Evolutionary conservation across 139 green algal genomes (phyloP), one percentile per base, ranked within the genome.

Genomic region (Micromonas pusilla): DNA sequence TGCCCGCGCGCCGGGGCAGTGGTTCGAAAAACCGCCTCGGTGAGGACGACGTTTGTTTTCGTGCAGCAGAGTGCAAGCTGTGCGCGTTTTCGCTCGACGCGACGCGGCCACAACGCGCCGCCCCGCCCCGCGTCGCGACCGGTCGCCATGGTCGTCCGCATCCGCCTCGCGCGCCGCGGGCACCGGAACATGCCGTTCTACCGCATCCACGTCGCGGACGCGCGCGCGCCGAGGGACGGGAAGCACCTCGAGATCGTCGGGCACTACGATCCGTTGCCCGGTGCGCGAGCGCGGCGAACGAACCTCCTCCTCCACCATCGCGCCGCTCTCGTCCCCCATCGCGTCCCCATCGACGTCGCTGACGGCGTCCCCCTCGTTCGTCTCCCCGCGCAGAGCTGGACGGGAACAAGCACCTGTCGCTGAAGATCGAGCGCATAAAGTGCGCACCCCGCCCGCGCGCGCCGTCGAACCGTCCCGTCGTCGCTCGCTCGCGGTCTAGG

Each of bases 131-230:
- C 45, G 9, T 9, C 9, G 9, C 9, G 9, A 23, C 45, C 9
- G 45, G 45, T 23, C 45, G 71, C 5, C 53, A 92, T 92, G 88
- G 81, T 87, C 37, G 87, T 93, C 60, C 86, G 91, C 25, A 85
- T 96, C 25, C 68, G 91, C n/a, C 82, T 96, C 19, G 91, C 91
- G 0, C 85, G 91, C 37, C 96, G 93, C 72, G 91, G 91, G 3
- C 77, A 85, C 52, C 83, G 92, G 85, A 90, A 94, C 78, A 57
- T 87, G 25, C 91, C 91, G 0, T 94, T 94, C 73, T 96, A 93
- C 73, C 86, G 89, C 36, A 90, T 96, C 25, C 90, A 92, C 63
- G 91, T 89, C 1, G 91, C 91, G 2, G 88, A 94, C 66, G 81
- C 82, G 0, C 70, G 86, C 5, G 78, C 81, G 23, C 88, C 89